Conservation (phyloP, 192 early-diverging fungal species). For the Entophlyctis luteolus region DNA sequence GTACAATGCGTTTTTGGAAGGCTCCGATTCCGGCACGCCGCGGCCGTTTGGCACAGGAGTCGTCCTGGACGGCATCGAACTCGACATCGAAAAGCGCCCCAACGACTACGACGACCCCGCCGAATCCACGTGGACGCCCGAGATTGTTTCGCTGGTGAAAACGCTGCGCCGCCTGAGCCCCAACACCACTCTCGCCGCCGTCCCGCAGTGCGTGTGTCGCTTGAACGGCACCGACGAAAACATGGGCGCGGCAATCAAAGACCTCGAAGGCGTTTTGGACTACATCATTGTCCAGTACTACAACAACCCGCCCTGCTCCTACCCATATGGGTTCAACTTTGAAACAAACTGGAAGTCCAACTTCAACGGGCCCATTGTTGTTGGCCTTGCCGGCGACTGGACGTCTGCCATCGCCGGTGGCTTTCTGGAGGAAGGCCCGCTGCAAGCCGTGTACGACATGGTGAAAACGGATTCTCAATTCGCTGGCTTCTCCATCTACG, state of each 20-base stretch:
- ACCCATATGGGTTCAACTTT: constrained; percentile 19
- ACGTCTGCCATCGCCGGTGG: constrained; percentile 17
- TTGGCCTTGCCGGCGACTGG: constrained; percentile 15
- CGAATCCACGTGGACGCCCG: neutral
- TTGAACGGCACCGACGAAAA: constrained; percentile 7
- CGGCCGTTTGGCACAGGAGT: constrained; percentile 14
- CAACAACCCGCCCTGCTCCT: constrained; percentile 15
- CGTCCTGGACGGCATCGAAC: constrained; percentile 9
- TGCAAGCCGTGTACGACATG: constrained; percentile 17
- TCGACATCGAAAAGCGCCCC: constrained; percentile 17
- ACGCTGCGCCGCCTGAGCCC: neutral
- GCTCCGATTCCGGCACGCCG: neutral
- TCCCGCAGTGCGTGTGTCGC: constrained; percentile 12
- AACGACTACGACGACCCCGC: neutral
- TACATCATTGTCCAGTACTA: constrained; percentile 6
- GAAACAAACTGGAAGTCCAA: neutral
- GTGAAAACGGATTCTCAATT: constrained; percentile 8
- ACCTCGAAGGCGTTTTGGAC: neutral
- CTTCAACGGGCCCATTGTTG: constrained; percentile 1
- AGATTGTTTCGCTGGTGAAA: constrained; percentile 4
- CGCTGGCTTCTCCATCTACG: constrained; percentile 6
- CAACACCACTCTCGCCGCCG: neutral
- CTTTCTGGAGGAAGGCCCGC: constrained; percentile 9
- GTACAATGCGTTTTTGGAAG: constrained; percentile 19
- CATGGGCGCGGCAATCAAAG: neutral